A percentile compares a stretch with the other conserved stretches of the same genome.
Conservation (phyloP, 2,329 filamentous ascomycete species). For the Fusarium albosuccineum region DNA sequence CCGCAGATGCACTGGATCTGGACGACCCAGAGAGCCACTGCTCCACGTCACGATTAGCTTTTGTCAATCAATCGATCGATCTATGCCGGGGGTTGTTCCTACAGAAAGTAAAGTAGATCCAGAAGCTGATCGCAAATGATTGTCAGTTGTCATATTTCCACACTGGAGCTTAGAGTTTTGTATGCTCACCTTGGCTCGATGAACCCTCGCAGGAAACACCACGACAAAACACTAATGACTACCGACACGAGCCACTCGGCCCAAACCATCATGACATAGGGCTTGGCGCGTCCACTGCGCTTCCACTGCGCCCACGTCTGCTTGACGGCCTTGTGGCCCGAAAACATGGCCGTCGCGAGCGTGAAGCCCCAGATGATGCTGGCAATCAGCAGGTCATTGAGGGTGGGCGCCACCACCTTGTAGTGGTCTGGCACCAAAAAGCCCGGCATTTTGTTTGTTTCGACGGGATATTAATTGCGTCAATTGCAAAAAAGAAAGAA, state of each 20-base stretch:
- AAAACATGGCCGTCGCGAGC: conserved; percentile 36
- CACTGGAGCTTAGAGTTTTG: not conserved
- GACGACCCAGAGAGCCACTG: conserved; percentile 37
- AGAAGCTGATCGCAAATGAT: conserved; percentile 26
- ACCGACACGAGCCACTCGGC: conserved; percentile 38
- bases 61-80: not conserved
- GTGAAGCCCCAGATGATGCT: conserved; percentile 46
- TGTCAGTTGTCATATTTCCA: conserved; percentile 2
- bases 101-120: conserved; percentile 38
- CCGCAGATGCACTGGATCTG: conserved; percentile 42
- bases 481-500: not conserved
- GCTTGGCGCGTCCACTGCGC: conserved; percentile 26
- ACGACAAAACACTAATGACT: conserved; percentile 38
- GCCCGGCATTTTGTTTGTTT: conserved; percentile 21
- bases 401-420: conserved; percentile 18
- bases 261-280: conserved; percentile 41
- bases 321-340: conserved; percentile 34
- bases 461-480: not conserved
- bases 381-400: conserved; percentile 38
- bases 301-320: conserved; percentile 39
- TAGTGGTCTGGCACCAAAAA: conserved; percentile 39
- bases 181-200: conserved; percentile 34
- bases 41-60: conserved; percentile 7
- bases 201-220: conserved; percentile 36
- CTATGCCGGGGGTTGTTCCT: not conserved